These are phyloP conservation scores for Pythium rishiriense DNA, from an alignment of 352 stramenopile species.

Conservation along the genomic window DNA sequence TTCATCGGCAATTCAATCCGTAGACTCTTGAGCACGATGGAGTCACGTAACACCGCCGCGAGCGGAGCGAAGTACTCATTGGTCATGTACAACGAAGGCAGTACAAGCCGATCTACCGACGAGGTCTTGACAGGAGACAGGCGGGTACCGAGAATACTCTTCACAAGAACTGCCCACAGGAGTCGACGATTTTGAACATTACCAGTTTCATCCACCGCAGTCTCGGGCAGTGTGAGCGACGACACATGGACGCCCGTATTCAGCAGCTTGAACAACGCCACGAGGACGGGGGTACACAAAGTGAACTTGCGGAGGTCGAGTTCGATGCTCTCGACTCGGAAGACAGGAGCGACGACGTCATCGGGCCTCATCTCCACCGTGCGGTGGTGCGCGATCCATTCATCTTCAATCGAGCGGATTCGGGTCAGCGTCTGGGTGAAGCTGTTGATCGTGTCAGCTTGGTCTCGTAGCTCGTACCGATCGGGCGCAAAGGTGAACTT, in stretches of 20 bases:
- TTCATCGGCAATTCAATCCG: background rate
- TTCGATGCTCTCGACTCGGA: conserved; percentile 3
- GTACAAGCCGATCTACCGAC: background rate
- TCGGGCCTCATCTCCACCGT: background rate
- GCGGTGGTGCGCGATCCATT: background rate
- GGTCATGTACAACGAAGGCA: background rate
- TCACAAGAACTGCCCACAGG: background rate
- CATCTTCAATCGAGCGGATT: background rate
- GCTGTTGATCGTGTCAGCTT: background rate
- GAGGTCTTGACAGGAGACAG: background rate
- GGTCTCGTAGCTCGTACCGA: background rate
- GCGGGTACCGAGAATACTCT: background rate
- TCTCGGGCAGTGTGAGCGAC: conserved; percentile 1
- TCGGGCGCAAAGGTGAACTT: background rate
- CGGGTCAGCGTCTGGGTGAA: background rate
- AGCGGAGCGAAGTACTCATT: background rate
- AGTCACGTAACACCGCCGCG: background rate
- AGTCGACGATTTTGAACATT: background rate
- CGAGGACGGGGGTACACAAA: background rate
- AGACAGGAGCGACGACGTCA: background rate
- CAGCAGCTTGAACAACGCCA: background rate
- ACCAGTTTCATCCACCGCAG: background rate
- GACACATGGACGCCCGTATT: background rate
- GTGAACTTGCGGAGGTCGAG: conserved; percentile 7
- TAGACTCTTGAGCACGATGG: background rate